These are phyloP conservation scores for Cutaneotrichosporon sp. DNA, from an alignment of 1,284 basidiomycete genomes.

Conservation along the genomic window DNA sequence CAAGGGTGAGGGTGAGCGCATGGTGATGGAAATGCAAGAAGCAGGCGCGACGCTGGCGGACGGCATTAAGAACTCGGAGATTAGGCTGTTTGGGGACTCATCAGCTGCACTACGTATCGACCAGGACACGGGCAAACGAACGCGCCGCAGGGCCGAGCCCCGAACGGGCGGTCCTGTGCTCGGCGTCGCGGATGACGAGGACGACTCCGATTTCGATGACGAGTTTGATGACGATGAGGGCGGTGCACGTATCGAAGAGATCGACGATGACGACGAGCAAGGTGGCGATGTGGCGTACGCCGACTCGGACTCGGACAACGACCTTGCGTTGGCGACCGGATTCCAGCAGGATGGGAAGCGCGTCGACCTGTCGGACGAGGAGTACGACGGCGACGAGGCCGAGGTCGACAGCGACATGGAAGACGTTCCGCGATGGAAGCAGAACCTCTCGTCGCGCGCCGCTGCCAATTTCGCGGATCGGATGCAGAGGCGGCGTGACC, in stretches of 20 bases:
- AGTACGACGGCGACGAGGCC: conserved; percentile 40
- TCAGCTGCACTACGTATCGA: conserved; percentile 55
- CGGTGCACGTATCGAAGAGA: conserved; percentile 38
- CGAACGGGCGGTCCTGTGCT: conserved; percentile 38
- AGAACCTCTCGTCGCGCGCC: conserved; percentile 62
- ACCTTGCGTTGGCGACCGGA: conserved; percentile 44
- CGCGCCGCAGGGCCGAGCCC: conserved; percentile 35
- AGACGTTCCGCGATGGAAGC: conserved; percentile 68
- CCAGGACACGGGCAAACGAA: conserved; percentile 20
- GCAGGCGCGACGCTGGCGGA: conserved; percentile 77
- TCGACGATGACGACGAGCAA: conserved; percentile 38
- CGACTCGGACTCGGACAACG: conserved; percentile 64
- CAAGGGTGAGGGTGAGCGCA: conserved; percentile 88
- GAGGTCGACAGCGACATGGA: conserved; percentile 50
- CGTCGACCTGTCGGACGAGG: conserved; percentile 43
- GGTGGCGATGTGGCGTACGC: conserved; percentile 59
- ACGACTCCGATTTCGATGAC: conserved; percentile 40
- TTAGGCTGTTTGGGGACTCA: conserved; percentile 80
- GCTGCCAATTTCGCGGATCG: conserved; percentile 52
- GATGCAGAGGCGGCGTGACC: conserved; percentile 59
- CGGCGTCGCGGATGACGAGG: conserved; percentile 42
- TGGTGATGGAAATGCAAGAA: conserved; percentile 96
- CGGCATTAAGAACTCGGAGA: conserved; percentile 70
- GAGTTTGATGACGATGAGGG: conserved; percentile 37
- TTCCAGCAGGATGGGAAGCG: conserved; percentile 50